phyloP scores from a whole-genome alignment of 257 asterid genomes.

The Lycium barbarum region DNA sequence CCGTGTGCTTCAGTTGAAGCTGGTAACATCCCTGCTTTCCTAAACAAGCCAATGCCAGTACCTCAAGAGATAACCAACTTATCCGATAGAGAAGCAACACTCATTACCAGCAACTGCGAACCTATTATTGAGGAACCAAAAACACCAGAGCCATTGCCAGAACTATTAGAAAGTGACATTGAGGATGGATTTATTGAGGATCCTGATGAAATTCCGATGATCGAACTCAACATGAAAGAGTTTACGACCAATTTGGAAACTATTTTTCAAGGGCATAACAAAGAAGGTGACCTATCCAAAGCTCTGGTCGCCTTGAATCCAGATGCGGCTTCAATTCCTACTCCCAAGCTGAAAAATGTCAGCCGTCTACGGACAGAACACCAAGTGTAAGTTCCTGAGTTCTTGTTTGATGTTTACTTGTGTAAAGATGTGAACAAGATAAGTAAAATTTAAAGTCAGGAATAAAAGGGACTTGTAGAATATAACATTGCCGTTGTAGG shows the following conservation, averaged over 20 bases:
- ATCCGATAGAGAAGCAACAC: slow-evolving; percentile 38
- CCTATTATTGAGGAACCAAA: slow-evolving; percentile 86
- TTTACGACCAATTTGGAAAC: slow-evolving; percentile 65
- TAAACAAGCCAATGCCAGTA: slow-evolving; percentile 50
- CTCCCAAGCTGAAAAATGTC: slow-evolving; percentile 77
- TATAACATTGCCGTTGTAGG: slow-evolving; percentile 13
- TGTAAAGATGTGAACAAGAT: slow-evolving; percentile 19
- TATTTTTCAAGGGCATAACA: slow-evolving; percentile 60
- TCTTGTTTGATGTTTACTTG: not conserved
- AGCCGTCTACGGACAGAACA: slow-evolving; percentile 94
- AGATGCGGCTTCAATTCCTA: slow-evolving; percentile 73
- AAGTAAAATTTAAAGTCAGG: not conserved
- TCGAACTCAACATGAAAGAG: slow-evolving; percentile 75
- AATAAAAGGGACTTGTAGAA: not conserved
- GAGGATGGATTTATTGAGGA: slow-evolving; percentile 86
- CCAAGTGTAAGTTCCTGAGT: slow-evolving; percentile 71
- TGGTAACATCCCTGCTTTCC: slow-evolving; percentile 38
- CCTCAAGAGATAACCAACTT: slow-evolving; percentile 53
- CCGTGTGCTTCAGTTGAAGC: slow-evolving; percentile 43
- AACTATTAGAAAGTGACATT: slow-evolving; percentile 68
- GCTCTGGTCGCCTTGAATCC: slow-evolving; percentile 86
- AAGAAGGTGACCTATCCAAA: slow-evolving; percentile 77
- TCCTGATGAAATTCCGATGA: slow-evolving; percentile 88
- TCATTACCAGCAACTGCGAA: slow-evolving; percentile 46
- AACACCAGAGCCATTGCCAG: slow-evolving; percentile 71